A percentile compares a stretch with the other conserved stretches of the same genome.
Evolutionary conservation across 805 yeast genomes (phyloP).

Genomic region (Teunomyces cretensis): DNA sequence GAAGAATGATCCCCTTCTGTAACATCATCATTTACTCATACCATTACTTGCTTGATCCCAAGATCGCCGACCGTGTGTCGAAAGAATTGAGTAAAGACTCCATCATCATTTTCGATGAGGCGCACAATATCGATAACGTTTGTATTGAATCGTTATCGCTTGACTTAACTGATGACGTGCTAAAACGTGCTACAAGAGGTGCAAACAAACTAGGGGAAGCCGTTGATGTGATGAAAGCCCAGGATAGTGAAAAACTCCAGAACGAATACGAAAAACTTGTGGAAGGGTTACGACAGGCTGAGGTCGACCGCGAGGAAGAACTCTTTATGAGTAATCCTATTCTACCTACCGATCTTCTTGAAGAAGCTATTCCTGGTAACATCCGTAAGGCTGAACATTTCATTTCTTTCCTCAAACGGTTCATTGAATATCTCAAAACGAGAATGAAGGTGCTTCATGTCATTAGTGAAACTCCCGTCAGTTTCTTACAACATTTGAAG

Average conservation of each 20-base stretch:
- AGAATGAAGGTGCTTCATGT: conserved; percentile 98
- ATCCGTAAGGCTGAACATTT: conserved; percentile 97
- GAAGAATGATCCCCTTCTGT: conserved; percentile 96
- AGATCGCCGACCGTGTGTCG: conserved; percentile 94
- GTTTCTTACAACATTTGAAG: conserved; percentile 88
- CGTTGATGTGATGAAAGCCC: conserved; percentile 79
- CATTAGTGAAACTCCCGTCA: conserved; percentile 94
- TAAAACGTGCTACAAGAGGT: conserved; percentile 85
- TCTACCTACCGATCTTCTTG: conserved; percentile 77
- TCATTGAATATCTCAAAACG: conserved; percentile 91
- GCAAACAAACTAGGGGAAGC: conserved; percentile 75
- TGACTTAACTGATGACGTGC: conserved; percentile 86
- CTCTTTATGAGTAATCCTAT: conserved; percentile 84
- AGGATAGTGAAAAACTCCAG: conserved; percentile 80
- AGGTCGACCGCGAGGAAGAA: conserved; percentile 60
- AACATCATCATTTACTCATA: conserved; percentile 94
- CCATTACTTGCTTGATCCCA: conserved; percentile 94
- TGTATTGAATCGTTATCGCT: conserved; percentile 93
- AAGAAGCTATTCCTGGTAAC: conserved; percentile 96
- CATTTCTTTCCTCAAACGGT: conserved; percentile 85
- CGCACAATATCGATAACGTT: conserved; percentile 97
- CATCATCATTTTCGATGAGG: conserved; percentile 95
- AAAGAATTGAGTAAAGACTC: conserved; percentile 88
- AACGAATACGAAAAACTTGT: conserved; percentile 90
- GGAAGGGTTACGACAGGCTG: conserved; percentile 83